Evolutionary conservation across 2,329 filamentous ascomycete genomes (phyloP).

Genomic region (Aspergillus fischeri): DNA sequence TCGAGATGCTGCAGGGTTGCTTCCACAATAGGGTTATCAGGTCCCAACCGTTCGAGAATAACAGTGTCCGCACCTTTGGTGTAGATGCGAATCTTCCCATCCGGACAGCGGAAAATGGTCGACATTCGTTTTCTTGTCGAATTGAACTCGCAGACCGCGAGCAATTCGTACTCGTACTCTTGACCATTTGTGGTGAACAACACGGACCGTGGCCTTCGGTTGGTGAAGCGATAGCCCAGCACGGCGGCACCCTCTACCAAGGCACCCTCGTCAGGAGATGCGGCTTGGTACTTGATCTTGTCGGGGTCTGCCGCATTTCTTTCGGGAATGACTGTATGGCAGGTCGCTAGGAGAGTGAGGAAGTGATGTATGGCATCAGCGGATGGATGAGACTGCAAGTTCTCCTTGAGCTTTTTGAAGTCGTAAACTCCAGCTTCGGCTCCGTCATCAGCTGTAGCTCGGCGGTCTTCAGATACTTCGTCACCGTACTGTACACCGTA

Average conservation of each 20-base stretch:
- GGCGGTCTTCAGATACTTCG: conserved; percentile 84
- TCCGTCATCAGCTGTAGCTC: conserved; percentile 73
- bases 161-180: conserved; percentile 77
- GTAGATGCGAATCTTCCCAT: conserved; percentile 90
- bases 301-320: conserved; percentile 70
- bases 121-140: conserved; percentile 98
- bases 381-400: conserved; percentile 60
- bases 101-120: conserved; percentile 90
- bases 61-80: conserved; percentile 97
- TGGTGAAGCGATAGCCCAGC: conserved; percentile 85
- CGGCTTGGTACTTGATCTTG: conserved; percentile 94
- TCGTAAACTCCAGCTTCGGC: conserved; percentile 76
- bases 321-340: conserved; percentile 97
- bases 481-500: conserved; percentile 91
- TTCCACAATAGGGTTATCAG: conserved; percentile 82
- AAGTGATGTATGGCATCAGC: conserved; percentile 73
- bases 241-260: conserved; percentile 83
- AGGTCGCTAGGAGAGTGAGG: conserved; percentile 78
- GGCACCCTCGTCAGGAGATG: conserved; percentile 96
- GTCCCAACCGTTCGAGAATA: conserved; percentile 82
- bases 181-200: conserved; percentile 72
- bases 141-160: conserved; percentile 99
- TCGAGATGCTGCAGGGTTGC: conserved; percentile 92
- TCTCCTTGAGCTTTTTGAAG: conserved; percentile 70
- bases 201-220: conserved; percentile 83